phyloP scores from a whole-genome alignment of 2,329 filamentous ascomycete species.

The Colletotrichum phormii region DNA sequence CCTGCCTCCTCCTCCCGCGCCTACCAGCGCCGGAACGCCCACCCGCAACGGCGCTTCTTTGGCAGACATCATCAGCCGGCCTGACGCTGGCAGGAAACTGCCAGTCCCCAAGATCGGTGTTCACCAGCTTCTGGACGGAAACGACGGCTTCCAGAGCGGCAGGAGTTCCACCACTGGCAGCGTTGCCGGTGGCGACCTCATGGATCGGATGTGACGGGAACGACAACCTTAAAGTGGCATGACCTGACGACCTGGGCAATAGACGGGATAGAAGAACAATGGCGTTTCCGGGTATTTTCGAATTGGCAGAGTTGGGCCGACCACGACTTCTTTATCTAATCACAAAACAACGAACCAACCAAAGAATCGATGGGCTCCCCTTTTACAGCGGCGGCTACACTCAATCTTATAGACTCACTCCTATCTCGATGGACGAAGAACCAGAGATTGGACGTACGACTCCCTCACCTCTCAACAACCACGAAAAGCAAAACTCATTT shows the following conservation, averaged over 20 bases:
- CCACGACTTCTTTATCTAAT: conserved; percentile 34
- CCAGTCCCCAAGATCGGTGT: conserved; percentile 92
- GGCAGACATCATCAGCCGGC: conserved; percentile 90
- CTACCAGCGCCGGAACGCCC: conserved; percentile 59
- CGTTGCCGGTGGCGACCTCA: conserved; percentile 77
- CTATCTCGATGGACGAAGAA: conserved; percentile 23
- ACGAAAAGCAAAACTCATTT: conserved; percentile 26
- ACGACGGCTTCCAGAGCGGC: conserved; percentile 76
- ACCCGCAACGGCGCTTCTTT: conserved; percentile 80
- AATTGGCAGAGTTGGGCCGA: conserved; percentile 22
- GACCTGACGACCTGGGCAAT: conserved; percentile 54
- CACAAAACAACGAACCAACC: conserved; percentile 3
- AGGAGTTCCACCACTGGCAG: conserved; percentile 83
- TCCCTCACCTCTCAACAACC: conserved; percentile 15
- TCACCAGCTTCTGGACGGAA: conserved; percentile 82
- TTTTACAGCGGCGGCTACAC: conserved; percentile 11
- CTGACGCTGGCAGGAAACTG: conserved; percentile 88
- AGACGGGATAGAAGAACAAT: conserved; percentile 52
- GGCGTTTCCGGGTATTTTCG: conserved; percentile 46
- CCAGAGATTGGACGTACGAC: conserved; percentile 31
- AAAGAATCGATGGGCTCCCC: conserved; percentile 22
- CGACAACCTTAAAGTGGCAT: conserved; percentile 42
- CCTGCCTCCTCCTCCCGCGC: conserved; percentile 58
- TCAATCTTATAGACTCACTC: conserved; percentile 28
- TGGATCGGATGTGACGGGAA: conserved; percentile 61